Percentiles rank a stretch among this genome's conserved stretches.
Evolutionary conservation across 78 protist genomes (phyloP).

Genomic region (Reticulomyxa filosa): DNA sequence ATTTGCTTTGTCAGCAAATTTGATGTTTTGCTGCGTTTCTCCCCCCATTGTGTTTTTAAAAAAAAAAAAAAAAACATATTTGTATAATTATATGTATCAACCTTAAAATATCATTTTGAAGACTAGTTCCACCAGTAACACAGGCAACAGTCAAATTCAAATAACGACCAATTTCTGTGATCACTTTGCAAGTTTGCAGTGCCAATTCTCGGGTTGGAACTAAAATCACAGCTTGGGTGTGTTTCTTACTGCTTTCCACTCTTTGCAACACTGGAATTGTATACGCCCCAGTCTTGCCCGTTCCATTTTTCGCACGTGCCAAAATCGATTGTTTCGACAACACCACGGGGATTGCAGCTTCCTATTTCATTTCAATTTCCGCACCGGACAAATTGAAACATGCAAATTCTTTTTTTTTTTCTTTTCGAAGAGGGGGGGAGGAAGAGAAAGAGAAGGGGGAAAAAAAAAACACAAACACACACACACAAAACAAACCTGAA

Average conservation of each 20-base stretch:
- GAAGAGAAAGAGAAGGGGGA: neutral
- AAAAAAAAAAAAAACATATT: too few species aligned
- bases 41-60: too few species aligned
- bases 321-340: slow-evolving; percentile 66
- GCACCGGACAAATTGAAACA: too few species aligned
- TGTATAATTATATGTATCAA: too few species aligned
- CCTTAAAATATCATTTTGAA: slow-evolving; percentile 63
- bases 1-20: too few species aligned
- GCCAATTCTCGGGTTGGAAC: slow-evolving; percentile 95
- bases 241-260: slow-evolving; percentile 27
- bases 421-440: neutral
- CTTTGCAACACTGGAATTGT: slow-evolving; percentile 73
- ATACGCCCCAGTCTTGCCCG: slow-evolving; percentile 94
- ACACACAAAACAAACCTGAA: slow-evolving; percentile 75
- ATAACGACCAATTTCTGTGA: slow-evolving; percentile 70
- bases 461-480: too few species aligned
- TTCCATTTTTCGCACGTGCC: slow-evolving; percentile 96
- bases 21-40: too few species aligned
- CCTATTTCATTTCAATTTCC: too few species aligned
- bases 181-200: slow-evolving; percentile 72
- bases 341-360: slow-evolving; percentile 68
- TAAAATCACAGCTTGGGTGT: slow-evolving; percentile 64
- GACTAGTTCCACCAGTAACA: slow-evolving; percentile 79
- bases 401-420: too few species aligned
- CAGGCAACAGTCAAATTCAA: slow-evolving; percentile 64